Evolutionary conservation across 805 yeast genomes (phyloP).

Genomic region (Yamadazyma nakazawae): DNA sequence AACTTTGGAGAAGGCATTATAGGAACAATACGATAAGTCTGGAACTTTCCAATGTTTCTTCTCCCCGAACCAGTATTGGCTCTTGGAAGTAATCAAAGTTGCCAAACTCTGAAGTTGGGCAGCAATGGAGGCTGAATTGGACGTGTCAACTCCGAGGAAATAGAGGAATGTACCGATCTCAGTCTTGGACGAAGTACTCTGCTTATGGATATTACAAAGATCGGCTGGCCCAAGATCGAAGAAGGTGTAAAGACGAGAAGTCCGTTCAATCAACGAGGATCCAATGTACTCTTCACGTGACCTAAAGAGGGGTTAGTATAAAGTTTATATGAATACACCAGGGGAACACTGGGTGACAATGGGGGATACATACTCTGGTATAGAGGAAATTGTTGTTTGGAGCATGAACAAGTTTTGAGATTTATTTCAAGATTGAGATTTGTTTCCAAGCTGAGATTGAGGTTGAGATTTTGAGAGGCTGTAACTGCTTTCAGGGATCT

Average conservation of each 20-base stretch:
- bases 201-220: slow-evolving; percentile 49
- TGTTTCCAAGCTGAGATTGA: neutral
- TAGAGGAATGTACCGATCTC: slow-evolving; percentile 71
- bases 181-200: slow-evolving; percentile 39
- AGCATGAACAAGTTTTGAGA: slow-evolving; percentile 20
- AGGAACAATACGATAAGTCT: slow-evolving; percentile 66
- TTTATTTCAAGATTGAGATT: neutral
- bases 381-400: slow-evolving; percentile 34
- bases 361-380: slow-evolving; percentile 27
- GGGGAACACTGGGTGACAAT: neutral
- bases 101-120: slow-evolving; percentile 69
- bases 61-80: slow-evolving; percentile 81
- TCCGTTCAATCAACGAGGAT: slow-evolving; percentile 60
- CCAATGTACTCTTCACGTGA: slow-evolving; percentile 56
- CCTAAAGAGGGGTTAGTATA: slow-evolving; percentile 15
- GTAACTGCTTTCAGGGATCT: neutral
- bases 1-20: slow-evolving; percentile 56
- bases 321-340: no score
- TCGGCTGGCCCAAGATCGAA: slow-evolving; percentile 74
- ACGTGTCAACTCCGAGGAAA: slow-evolving; percentile 72
- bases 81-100: slow-evolving; percentile 52
- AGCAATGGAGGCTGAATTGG: slow-evolving; percentile 74
- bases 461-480: neutral
- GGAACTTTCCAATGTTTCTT: slow-evolving; percentile 65
- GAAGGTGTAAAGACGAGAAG: slow-evolving; percentile 54